Conservation (phyloP, 805 yeast species). For the Lachancea kluyveri region DNA sequence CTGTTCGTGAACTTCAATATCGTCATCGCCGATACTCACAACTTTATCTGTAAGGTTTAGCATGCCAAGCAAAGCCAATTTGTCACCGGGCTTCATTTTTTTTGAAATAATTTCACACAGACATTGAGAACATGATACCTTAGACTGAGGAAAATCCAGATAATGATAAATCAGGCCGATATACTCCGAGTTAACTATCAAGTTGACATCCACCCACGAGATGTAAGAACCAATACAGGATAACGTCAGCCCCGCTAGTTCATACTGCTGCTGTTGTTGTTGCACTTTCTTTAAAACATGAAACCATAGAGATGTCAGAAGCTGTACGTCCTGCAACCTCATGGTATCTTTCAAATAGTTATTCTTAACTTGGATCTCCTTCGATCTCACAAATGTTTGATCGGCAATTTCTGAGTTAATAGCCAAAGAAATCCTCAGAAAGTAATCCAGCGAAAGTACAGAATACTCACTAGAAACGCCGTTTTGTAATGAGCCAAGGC, state of each 20-base stretch:
- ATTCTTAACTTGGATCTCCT: constrained; percentile 56
- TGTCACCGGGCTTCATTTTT: constrained; percentile 70
- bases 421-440: constrained; percentile 61
- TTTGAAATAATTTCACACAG: constrained; percentile 59
- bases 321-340: constrained; percentile 67
- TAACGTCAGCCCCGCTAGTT: constrained; percentile 33
- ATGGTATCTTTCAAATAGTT: constrained; percentile 74
- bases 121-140: constrained; percentile 49
- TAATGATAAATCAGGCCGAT: constrained; percentile 53
- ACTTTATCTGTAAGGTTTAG: constrained; percentile 57
- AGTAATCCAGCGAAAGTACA: constrained; percentile 57
- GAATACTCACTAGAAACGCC: constrained; percentile 21
- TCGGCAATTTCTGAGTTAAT: constrained; percentile 94
- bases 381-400: constrained; percentile 69
- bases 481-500: constrained; percentile 13
- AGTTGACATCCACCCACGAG: constrained; percentile 84
- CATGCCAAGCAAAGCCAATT: constrained; percentile 55
- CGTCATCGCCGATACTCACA: constrained; percentile 30
- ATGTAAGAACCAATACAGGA: constrained; percentile 77
- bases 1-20: constrained; percentile 67
- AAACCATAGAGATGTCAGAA: constrained; percentile 63
- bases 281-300: constrained; percentile 27
- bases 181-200: constrained; percentile 50
- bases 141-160: constrained; percentile 42
- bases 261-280: constrained; percentile 17